phyloP scores from a whole-genome alignment of 192 early-diverging fungal genomes.

The Backusella mclennaniae region DNA sequence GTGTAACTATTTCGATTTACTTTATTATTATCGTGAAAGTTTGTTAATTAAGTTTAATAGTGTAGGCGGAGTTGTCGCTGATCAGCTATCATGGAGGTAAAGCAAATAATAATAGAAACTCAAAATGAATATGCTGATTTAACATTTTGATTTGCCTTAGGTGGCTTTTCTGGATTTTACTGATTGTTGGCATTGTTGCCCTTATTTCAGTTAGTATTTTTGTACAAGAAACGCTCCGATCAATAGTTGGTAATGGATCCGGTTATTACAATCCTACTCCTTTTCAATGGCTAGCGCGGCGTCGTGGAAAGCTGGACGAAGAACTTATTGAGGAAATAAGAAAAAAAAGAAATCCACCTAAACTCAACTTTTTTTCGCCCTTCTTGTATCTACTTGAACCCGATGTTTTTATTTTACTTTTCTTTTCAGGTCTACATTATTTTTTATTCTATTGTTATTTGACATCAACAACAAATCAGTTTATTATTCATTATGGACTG shows the following conservation, averaged over 20 bases:
- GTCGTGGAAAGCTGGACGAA: not conserved
- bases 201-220: slow-evolving; percentile 10
- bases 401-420: not conserved
- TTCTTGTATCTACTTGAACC: not conserved
- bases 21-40: too few relatives aligned
- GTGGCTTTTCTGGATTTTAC: slow-evolving; percentile 44
- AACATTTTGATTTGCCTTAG: slow-evolving; percentile 1
- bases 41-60: not conserved
- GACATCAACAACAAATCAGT: not conserved
- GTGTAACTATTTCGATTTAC: slow-evolving; percentile 27
- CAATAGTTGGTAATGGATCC: slow-evolving; percentile 23
- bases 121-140: too few relatives aligned
- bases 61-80: not conserved
- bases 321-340: not conserved
- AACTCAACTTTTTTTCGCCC: not conserved
- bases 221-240: slow-evolving; percentile 28
- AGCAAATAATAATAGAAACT: not conserved
- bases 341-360: not conserved
- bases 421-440: not conserved
- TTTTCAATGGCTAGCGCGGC: slow-evolving; percentile 14
- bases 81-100: not conserved
- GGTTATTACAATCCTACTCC: slow-evolving; percentile 27
- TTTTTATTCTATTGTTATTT: not conserved
- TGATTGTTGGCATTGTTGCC: slow-evolving; percentile 24
- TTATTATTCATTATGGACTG: not conserved